These are phyloP conservation scores for Phytopythium cucurbitacearum DNA, from an alignment of 352 stramenopile species.

Conservation along the genomic window DNA sequence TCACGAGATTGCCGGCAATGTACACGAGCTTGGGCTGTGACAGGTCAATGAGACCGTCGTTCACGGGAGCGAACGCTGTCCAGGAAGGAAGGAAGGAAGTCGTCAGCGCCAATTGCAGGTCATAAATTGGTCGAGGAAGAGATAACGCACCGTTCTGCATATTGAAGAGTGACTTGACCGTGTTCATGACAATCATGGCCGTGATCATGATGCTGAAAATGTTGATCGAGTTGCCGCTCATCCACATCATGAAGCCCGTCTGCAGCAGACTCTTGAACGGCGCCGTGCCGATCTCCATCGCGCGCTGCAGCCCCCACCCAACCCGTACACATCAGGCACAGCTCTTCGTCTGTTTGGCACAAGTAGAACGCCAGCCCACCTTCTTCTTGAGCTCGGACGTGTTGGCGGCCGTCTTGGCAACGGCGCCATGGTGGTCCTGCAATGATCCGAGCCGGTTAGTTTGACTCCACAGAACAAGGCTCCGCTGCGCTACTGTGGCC, in stretches of 20 bases:
- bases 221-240: slow-evolving; percentile 92
- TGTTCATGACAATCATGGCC: slow-evolving; percentile 91
- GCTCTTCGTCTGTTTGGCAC: not conserved
- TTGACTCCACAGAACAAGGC: not conserved
- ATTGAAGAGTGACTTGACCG: slow-evolving; percentile 87
- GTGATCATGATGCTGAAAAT: slow-evolving; percentile 96
- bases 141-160: slow-evolving; percentile 51
- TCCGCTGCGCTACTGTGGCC: not conserved
- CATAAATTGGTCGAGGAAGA: not conserved
- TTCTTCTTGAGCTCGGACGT: slow-evolving; percentile 87
- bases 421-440: slow-evolving; percentile 45
- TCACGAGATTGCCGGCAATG: slow-evolving; percentile 82
- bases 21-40: slow-evolving; percentile 89
- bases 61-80: slow-evolving; percentile 72
- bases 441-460: not conserved
- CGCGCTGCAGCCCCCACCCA: slow-evolving; percentile 38
- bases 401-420: slow-evolving; percentile 61
- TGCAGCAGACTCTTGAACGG: slow-evolving; percentile 92
- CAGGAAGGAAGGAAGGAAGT: slow-evolving; percentile 2
- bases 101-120: not conserved
- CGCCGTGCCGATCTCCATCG: slow-evolving; percentile 88
- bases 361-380: slow-evolving; percentile 20
- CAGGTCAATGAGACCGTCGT: slow-evolving; percentile 77
- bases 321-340: slow-evolving; percentile 7
- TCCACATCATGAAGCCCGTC: slow-evolving; percentile 96